phyloP scores from a whole-genome alignment of 164 flowering plant genomes.

The Saururus chinensis region DNA sequence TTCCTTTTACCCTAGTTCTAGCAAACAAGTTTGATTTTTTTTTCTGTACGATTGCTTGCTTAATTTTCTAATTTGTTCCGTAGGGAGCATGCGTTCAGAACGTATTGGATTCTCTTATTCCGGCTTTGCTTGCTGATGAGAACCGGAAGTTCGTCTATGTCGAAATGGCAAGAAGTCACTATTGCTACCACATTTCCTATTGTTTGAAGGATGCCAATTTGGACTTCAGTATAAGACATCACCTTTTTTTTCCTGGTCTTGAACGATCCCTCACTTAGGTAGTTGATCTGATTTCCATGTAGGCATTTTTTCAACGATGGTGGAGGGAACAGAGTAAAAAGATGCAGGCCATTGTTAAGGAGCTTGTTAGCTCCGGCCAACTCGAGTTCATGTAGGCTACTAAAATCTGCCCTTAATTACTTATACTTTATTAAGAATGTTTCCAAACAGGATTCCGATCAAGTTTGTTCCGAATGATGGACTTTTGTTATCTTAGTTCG shows the following conservation, averaged over 20 bases:
- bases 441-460: background rate
- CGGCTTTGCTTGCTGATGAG: slow-evolving; percentile 69
- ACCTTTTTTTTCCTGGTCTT: no score
- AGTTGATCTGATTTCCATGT: background rate
- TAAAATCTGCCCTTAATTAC: background rate
- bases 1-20: background rate
- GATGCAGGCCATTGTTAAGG: slow-evolving; percentile 40
- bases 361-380: slow-evolving; percentile 69
- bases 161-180: slow-evolving; percentile 23
- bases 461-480: background rate
- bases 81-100: slow-evolving; percentile 72
- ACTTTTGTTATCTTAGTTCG: background rate
- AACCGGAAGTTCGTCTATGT: slow-evolving; percentile 77
- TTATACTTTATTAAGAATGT: background rate
- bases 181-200: background rate
- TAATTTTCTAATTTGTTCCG: background rate
- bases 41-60: background rate
- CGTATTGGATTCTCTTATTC: slow-evolving; percentile 70
- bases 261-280: background rate
- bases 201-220: background rate
- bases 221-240: no score
- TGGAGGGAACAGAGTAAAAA: slow-evolving; percentile 72
- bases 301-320: slow-evolving; percentile 98
- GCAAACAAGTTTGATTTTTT: background rate
- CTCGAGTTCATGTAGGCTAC: slow-evolving; percentile 68